A percentile compares a stretch with the other conserved stretches of the same genome.
phyloP scores from a whole-genome alignment of 1,284 basidiomycete species.

The Xerocomus nothofagi region DNA sequence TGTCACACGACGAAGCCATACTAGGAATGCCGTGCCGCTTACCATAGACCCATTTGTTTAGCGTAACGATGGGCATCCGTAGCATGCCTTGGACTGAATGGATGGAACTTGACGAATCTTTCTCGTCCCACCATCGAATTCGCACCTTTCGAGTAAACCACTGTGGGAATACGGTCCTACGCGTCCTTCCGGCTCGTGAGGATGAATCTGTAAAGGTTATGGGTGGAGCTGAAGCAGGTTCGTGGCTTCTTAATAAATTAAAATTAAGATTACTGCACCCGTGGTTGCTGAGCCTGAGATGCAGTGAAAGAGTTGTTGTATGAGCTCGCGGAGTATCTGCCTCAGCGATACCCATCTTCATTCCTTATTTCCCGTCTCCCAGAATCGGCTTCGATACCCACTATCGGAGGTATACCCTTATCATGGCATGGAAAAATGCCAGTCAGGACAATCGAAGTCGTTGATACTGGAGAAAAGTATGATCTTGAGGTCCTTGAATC shows the following conservation, averaged over 20 bases:
- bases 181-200: constrained; percentile 42
- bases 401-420: constrained; percentile 39
- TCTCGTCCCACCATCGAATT: constrained; percentile 52
- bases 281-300: constrained; percentile 1
- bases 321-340: constrained; percentile 65
- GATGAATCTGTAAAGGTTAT: constrained; percentile 48
- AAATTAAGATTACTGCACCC: not conserved
- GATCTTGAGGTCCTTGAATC: constrained; percentile 44
- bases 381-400: constrained; percentile 14
- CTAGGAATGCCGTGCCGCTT: not conserved
- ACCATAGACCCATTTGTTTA: constrained; percentile 23
- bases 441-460: constrained; percentile 51
- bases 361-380: constrained; percentile 51
- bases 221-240: constrained; percentile 58
- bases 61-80: constrained; percentile 72
- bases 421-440: constrained; percentile 53
- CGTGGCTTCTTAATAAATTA: constrained; percentile 14
- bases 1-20: not conserved
- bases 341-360: constrained; percentile 58
- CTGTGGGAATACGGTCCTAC: constrained; percentile 48
- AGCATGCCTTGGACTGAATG: constrained; percentile 67
- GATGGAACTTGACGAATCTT: constrained; percentile 67
- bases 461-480: constrained; percentile 54
- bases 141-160: constrained; percentile 52
- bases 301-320: constrained; percentile 64